These are phyloP conservation scores for Trematosphaeria pertusa DNA, from an alignment of 2,329 filamentous ascomycete genomes.

Conservation along the genomic window DNA sequence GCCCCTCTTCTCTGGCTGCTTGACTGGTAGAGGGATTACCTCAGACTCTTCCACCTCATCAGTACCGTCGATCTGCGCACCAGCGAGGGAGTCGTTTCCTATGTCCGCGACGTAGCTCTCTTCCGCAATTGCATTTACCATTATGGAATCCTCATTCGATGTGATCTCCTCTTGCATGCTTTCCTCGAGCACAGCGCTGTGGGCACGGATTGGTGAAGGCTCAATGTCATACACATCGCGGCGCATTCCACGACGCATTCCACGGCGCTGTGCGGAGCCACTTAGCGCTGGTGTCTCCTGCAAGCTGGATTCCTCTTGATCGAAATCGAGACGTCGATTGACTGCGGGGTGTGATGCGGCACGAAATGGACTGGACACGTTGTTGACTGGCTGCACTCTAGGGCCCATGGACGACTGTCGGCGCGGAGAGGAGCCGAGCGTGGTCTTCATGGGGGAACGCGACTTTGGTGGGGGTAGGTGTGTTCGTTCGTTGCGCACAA, in stretches of 20 bases:
- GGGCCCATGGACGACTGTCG: constrained; percentile 65
- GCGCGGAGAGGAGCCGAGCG: constrained; percentile 64
- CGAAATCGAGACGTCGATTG: constrained; percentile 64
- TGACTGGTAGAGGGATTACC: constrained; percentile 30
- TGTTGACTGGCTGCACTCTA: constrained; percentile 57
- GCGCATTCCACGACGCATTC: constrained; percentile 36
- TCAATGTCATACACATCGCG: constrained; percentile 43
- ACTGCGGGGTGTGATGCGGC: constrained; percentile 51
- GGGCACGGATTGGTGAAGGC: constrained; percentile 34
- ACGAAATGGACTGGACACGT: constrained; percentile 35
- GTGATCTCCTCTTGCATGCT: constrained; percentile 42
- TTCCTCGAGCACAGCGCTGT: constrained; percentile 39
- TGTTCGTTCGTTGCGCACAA: constrained; percentile 53
- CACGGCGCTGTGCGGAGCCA: constrained; percentile 40
- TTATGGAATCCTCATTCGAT: constrained; percentile 30
- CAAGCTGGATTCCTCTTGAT: constrained; percentile 45
- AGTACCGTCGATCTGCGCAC: constrained; percentile 24
- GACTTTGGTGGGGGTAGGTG: constrained; percentile 58
- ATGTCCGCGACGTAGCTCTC: constrained; percentile 39
- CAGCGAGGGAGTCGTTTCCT: constrained; percentile 35
- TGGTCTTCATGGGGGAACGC: constrained; percentile 70
- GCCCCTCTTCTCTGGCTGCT: constrained; percentile 33
- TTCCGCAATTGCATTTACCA: constrained; percentile 28
- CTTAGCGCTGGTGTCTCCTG: constrained; percentile 43
- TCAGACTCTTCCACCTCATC: constrained; percentile 37